Evolutionary conservation across 2,329 filamentous ascomycete species (phyloP), one percentile per base, ranked within the genome.

Genomic region (Clonostachys byssicola): DNA sequence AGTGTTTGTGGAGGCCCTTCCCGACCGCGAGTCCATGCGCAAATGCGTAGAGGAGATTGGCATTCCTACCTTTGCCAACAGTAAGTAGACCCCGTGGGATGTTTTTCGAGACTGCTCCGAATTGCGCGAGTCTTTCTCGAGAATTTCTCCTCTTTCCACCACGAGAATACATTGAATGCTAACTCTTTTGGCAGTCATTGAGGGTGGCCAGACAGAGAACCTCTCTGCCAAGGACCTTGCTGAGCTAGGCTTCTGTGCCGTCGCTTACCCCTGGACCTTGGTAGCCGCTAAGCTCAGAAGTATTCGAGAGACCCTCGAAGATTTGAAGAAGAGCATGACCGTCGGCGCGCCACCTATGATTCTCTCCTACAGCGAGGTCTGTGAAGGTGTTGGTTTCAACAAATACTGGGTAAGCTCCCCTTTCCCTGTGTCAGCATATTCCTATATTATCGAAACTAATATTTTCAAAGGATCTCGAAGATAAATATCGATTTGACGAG

Each of bases 221-320:
- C 49, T 66, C 6, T 64, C 62, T 1, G 61, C 62, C 0, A 58
- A 62, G 35, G 61, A 65, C 5, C 52, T 65, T 12, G 60, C 58
- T 1, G 58, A 58, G 47, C 43, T 74, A 13, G 71, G 70, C 1
- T 72, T 66, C 44, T 60, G 62, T 20, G 63, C 61, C 1, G 71
- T 72, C 2, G 68, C 67, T 1, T 74, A 74, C 47, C 68, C 68
- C 1, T 73, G 66, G 66, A 70, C 66, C 1, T 55, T 74, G 39
- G 69, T 72, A 2, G 70, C 71, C 5, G 68, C 70, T 3, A 67
- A 68, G 44, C 44, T 73, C 6, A 71, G 65, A 58, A 64, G 63
- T 16, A 65, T 72, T 10, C 49, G 60, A 6, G 62, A 68, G 45
- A 58, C 63, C 1, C 51, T 71, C 6, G 65, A 67, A 47, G 59